These are phyloP conservation scores for Crucihimalaya himalaica DNA, from an alignment of 345 rosid species.

Conservation along the genomic window DNA sequence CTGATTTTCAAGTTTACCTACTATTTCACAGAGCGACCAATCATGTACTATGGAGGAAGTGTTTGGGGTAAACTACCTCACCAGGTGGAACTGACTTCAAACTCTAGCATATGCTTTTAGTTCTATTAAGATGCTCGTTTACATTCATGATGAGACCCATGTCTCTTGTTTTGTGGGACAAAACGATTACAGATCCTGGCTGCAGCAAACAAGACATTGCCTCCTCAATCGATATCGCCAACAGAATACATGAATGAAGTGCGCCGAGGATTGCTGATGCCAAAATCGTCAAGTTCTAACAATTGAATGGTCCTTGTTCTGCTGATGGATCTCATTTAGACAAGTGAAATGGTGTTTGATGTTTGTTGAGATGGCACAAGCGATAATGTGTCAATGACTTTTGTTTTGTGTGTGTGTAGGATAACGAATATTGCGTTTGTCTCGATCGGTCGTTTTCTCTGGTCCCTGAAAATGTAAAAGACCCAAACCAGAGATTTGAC, in stretches of 20 bases:
- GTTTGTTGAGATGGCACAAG: constrained; percentile 23
- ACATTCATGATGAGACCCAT: constrained; percentile 1
- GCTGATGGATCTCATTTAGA: constrained; percentile 6
- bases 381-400: constrained; percentile 6
- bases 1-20: background rate
- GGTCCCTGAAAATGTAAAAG: constrained; percentile 37
- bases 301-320: constrained; percentile 18
- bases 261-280: constrained; percentile 34
- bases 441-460: constrained; percentile 19
- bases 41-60: constrained; percentile 40
- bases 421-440: background rate
- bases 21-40: constrained; percentile 35
- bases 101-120: constrained; percentile 12
- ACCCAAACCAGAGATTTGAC: constrained; percentile 27
- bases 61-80: constrained; percentile 45
- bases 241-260: constrained; percentile 23
- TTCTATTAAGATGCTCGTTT: background rate
- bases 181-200: constrained; percentile 36
- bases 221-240: constrained; percentile 11
- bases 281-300: constrained; percentile 25
- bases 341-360: constrained; percentile 21
- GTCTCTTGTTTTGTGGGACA: background rate
- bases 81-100: constrained; percentile 29
- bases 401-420: constrained; percentile 19
- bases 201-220: constrained; percentile 31